Conservation (phyloP, 495 filamentous ascomycete species). For the Podospora conica region DNA sequence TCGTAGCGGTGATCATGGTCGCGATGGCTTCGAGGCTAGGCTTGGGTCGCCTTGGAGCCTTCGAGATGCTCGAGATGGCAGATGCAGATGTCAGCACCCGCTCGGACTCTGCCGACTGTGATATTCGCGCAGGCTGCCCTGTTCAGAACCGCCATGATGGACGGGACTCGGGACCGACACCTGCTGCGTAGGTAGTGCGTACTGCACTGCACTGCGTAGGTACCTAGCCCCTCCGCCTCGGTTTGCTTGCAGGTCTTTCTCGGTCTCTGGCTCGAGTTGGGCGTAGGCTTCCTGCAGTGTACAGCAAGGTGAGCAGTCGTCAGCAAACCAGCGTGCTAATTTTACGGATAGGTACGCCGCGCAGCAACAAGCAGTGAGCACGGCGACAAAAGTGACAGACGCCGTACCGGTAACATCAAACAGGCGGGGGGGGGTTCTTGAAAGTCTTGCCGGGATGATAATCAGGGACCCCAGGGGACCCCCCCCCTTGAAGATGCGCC, state of each 20-base stretch:
- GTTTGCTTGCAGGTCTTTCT: background rate
- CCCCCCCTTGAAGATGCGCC: conserved; percentile 5
- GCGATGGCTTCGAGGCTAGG: background rate
- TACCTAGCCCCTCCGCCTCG: too few relatives aligned
- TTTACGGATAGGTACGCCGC: conserved; percentile 9
- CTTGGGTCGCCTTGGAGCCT: too few relatives aligned
- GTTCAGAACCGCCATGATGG: background rate
- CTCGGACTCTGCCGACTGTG: background rate
- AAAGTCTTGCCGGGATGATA: conserved; percentile 15
- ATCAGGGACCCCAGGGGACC: background rate
- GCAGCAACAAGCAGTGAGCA: conserved; percentile 2
- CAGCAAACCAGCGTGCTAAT: conserved; percentile 5
- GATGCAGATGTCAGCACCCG: background rate
- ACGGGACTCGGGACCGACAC: background rate
- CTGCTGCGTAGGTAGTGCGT: too few relatives aligned
- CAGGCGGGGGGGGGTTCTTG: conserved; percentile 13
- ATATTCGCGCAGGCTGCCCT: background rate
- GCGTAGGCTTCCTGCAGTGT: background rate
- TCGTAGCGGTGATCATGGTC: background rate
- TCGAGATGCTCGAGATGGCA: background rate
- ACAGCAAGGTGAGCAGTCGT: background rate
- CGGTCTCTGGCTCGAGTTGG: too few relatives aligned
- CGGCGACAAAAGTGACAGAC: conserved; percentile 9
- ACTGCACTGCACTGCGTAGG: too few relatives aligned
- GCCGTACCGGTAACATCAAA: conserved; percentile 20